Evolutionary conservation across 1,284 basidiomycete species (phyloP).

Genomic region (Rhodotorula sp.): DNA sequence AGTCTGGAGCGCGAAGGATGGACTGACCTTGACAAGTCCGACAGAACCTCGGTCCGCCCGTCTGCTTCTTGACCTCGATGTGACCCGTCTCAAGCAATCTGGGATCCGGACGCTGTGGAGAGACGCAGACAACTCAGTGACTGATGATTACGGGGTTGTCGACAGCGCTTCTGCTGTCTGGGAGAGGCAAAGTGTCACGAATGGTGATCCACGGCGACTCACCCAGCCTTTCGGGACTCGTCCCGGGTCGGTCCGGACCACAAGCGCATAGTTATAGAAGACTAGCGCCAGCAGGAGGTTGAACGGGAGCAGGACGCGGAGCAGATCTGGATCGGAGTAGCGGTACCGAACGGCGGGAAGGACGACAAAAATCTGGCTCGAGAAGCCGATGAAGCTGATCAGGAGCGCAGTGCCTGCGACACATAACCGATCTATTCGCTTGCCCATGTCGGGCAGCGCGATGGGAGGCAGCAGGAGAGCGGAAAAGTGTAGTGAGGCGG

Average conservation of each 20-base stretch:
- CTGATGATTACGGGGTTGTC: too few species aligned
- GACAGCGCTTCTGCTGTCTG: too few species aligned
- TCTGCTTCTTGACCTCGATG: constrained; percentile 81
- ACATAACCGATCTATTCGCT: constrained; percentile 34
- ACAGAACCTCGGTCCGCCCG: constrained; percentile 75
- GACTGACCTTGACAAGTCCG: constrained; percentile 58
- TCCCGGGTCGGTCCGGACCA: constrained; percentile 77
- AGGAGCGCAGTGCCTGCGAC: constrained; percentile 64
- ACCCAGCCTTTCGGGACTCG: constrained; percentile 79
- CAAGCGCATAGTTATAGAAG: constrained; percentile 81
- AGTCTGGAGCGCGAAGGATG: too few species aligned
- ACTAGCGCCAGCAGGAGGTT: constrained; percentile 73
- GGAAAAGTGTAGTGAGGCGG: neutral
- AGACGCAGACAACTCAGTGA: neutral
- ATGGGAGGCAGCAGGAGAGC: neutral
- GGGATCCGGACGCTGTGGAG: constrained; percentile 62
- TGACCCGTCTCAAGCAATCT: constrained; percentile 56
- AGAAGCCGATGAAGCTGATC: constrained; percentile 84
- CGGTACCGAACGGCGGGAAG: constrained; percentile 73
- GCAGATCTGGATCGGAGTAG: constrained; percentile 65
- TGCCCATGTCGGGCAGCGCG: constrained; percentile 9
- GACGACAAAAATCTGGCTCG: constrained; percentile 81
- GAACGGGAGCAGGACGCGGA: constrained; percentile 59
- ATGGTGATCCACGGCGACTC: constrained; percentile 43
- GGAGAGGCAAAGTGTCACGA: neutral